Evolutionary conservation across 768 basidiomycete species (phyloP).

Genomic region (Mycena rosella): DNA sequence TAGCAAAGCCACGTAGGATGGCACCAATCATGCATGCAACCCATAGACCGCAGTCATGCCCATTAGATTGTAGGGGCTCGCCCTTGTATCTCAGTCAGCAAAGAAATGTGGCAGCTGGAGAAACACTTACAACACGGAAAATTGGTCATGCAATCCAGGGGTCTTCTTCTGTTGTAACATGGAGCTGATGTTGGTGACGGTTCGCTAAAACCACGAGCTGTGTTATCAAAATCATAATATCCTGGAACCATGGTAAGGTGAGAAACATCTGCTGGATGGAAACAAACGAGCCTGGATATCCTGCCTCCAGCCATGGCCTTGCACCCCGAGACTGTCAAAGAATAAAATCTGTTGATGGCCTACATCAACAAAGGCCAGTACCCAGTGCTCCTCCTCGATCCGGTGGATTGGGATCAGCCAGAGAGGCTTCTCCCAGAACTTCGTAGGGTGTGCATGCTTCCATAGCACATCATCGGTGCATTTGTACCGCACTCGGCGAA

Average conservation of each 20-base stretch:
- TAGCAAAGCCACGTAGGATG: conserved; percentile 34
- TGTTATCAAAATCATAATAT: conserved; percentile 28
- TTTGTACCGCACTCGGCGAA: conserved; percentile 35
- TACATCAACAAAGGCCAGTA: conserved; percentile 43
- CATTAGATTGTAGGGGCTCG: conserved; percentile 30
- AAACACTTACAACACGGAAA: background rate
- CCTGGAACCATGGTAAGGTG: conserved; percentile 13
- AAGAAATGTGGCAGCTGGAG: too few species aligned
- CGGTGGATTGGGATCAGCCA: conserved; percentile 57
- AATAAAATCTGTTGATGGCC: conserved; percentile 35
- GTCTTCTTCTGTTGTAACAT: conserved; percentile 26
- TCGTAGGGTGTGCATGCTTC: conserved; percentile 15
- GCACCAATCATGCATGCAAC: conserved; percentile 40
- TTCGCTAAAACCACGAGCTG: conserved; percentile 30
- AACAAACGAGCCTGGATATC: background rate
- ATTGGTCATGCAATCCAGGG: conserved; percentile 32
- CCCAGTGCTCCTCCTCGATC: conserved; percentile 45
- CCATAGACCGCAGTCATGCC: conserved; percentile 42
- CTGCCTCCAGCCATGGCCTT: conserved; percentile 28
- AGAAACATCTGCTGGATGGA: background rate
- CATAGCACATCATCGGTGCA: conserved; percentile 39
- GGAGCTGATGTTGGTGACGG: conserved; percentile 8
- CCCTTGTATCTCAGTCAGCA: background rate
- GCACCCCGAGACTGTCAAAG: conserved; percentile 48
- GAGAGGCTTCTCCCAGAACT: conserved; percentile 46